phyloP scores from a whole-genome alignment of 352 stramenopile genomes.

The Phytopythium cucurbitacearum region DNA sequence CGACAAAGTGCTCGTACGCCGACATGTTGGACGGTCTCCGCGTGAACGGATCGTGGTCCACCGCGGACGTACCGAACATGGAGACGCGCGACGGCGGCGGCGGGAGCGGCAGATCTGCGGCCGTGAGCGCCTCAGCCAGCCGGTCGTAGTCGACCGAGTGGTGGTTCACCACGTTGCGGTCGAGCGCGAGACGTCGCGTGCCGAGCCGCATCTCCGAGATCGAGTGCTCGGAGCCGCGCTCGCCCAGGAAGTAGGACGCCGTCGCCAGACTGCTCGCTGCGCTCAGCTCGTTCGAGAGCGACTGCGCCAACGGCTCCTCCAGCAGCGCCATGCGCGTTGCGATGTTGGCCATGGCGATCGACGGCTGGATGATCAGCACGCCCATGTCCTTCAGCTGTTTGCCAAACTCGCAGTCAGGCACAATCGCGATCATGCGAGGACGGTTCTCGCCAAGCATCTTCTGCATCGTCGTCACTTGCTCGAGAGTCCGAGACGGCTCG shows the following conservation, averaged over 20 bases:
- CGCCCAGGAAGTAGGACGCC: constrained; percentile 44
- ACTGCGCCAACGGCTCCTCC: constrained; percentile 28
- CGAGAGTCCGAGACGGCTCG: constrained; percentile 31
- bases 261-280: constrained; percentile 33
- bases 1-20: constrained; percentile 58
- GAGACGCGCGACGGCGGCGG: constrained; percentile 52
- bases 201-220: constrained; percentile 39
- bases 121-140: constrained; percentile 26
- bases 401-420: constrained; percentile 33
- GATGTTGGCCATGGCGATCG: constrained; percentile 64
- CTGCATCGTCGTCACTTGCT: constrained; percentile 50
- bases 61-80: constrained; percentile 56
- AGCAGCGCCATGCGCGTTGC: constrained; percentile 50
- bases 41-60: constrained; percentile 52
- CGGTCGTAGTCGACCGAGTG: constrained; percentile 57
- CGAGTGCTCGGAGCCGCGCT: constrained; percentile 32
- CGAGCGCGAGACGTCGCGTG: constrained; percentile 29
- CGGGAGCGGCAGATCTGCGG: constrained; percentile 37
- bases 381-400: constrained; percentile 43
- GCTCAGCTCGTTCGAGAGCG: constrained; percentile 36
- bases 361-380: constrained; percentile 57
- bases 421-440: constrained; percentile 49
- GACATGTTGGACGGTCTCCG: constrained; percentile 32
- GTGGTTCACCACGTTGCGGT: constrained; percentile 58
- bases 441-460: constrained; percentile 30